Evolutionary conservation across 2,329 filamentous ascomycete species (phyloP).

Genomic region (Penicillium aurantiogriseum): DNA sequence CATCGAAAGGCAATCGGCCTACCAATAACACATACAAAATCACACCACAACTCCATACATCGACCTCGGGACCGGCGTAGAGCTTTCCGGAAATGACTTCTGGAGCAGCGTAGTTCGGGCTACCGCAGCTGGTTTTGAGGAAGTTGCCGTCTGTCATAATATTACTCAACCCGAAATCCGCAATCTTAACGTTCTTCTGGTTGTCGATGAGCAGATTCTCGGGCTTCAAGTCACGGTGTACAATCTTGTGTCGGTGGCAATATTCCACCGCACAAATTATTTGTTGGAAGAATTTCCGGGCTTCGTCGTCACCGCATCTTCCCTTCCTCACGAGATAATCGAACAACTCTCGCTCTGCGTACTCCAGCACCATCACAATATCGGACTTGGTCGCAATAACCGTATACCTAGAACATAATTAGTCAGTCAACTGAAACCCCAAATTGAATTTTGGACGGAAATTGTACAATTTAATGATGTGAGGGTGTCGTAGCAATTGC

Average conservation of each 20-base stretch:
- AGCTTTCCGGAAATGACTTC: constrained; percentile 98
- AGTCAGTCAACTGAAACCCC: constrained; percentile 17
- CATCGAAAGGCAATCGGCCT: constrained; percentile 82
- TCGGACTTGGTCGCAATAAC: constrained; percentile 93
- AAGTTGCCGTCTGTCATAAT: constrained; percentile 99
- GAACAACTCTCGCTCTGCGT: constrained; percentile 93
- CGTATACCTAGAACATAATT: constrained; percentile 64
- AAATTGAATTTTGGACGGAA: not conserved
- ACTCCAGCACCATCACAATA: constrained; percentile 99
- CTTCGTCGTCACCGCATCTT: constrained; percentile 83
- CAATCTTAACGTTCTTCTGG: constrained; percentile 97
- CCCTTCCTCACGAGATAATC: constrained; percentile 97
- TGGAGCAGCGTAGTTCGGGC: constrained; percentile 95
- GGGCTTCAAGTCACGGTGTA: constrained; percentile 94
- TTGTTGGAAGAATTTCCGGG: constrained; percentile 98
- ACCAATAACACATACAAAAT: constrained; percentile 66
- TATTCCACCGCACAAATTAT: constrained; percentile 99
- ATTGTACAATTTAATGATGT: constrained; percentile 95
- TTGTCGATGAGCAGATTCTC: constrained; percentile 95
- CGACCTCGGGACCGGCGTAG: constrained; percentile 95
- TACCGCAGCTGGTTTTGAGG: constrained; percentile 96
- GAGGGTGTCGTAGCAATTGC: constrained; percentile 89
- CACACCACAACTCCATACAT: constrained; percentile 73
- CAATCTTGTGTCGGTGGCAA: constrained; percentile 97
- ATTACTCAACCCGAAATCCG: constrained; percentile 96